A percentile compares a stretch with the other conserved stretches of the same genome.
phyloP scores from a whole-genome alignment of 2,329 filamentous ascomycete species.

The Fusarium sp. region DNA sequence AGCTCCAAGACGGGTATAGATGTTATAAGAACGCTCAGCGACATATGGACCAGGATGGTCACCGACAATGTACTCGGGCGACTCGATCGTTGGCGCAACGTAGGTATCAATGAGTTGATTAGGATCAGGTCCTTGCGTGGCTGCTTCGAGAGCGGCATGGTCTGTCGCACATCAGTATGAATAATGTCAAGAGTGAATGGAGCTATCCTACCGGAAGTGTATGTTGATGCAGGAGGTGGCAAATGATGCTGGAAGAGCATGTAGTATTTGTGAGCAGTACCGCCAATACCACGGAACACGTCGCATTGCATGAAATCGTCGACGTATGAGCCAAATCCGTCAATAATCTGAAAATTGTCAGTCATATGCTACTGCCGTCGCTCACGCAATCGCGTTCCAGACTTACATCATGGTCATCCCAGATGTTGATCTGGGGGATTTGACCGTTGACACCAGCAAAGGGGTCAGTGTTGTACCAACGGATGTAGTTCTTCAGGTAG shows the following conservation, averaged over 20 bases:
- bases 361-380: not conserved
- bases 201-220: slow-evolving; percentile 62
- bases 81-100: slow-evolving; percentile 68
- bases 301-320: slow-evolving; percentile 93
- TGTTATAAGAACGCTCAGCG: slow-evolving; percentile 84
- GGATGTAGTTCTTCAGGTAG: slow-evolving; percentile 90
- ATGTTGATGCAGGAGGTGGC: slow-evolving; percentile 85
- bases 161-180: slow-evolving; percentile 39
- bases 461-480: slow-evolving; percentile 84
- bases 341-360: slow-evolving; percentile 76
- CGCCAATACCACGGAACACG: slow-evolving; percentile 92
- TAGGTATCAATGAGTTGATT: slow-evolving; percentile 80
- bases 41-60: slow-evolving; percentile 88
- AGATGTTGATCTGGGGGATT: slow-evolving; percentile 96
- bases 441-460: slow-evolving; percentile 90
- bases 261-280: slow-evolving; percentile 97
- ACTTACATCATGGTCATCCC: slow-evolving; percentile 91
- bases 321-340: slow-evolving; percentile 93
- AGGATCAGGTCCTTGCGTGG: slow-evolving; percentile 70
- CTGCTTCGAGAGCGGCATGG: slow-evolving; percentile 39
- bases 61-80: slow-evolving; percentile 83
- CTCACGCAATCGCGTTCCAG: not conserved
- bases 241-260: slow-evolving; percentile 97
- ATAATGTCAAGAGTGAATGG: not conserved
- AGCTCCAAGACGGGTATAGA: slow-evolving; percentile 86